Conservation (phyloP, 257 asterid genomes). For the Penstemon eatonii region DNA sequence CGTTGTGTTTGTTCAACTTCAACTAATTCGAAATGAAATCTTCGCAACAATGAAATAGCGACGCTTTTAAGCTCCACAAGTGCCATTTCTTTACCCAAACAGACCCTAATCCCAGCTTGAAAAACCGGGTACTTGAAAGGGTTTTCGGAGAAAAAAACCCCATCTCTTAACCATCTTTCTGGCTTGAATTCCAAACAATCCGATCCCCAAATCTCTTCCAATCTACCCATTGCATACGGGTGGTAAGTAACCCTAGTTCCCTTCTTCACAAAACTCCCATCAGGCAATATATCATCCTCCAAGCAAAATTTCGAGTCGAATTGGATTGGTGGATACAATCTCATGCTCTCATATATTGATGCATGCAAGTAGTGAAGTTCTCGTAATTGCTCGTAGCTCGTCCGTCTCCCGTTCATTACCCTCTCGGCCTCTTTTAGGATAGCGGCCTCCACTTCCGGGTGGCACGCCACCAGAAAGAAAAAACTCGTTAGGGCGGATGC, state of each 20-base stretch:
- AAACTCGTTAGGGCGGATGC: constrained; percentile 52
- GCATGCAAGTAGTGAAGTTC: constrained; percentile 50
- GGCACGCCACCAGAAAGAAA: constrained; percentile 43
- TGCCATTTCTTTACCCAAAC: constrained; percentile 64
- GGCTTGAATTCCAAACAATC: constrained; percentile 57
- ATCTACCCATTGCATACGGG: constrained; percentile 64
- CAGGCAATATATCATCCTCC: constrained; percentile 41
- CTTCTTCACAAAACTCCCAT: constrained; percentile 41
- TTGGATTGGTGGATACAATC: constrained; percentile 55
- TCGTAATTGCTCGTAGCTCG: constrained; percentile 30
- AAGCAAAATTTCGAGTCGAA: constrained; percentile 45
- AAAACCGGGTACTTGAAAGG: constrained; percentile 54
- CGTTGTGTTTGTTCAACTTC: constrained; percentile 11
- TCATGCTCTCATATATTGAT: constrained; percentile 52
- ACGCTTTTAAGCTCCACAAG: constrained; percentile 59
- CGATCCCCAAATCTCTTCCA: constrained; percentile 55
- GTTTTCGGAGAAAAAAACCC: constrained; percentile 37
- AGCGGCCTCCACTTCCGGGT: constrained; percentile 39
- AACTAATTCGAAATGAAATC: constrained; percentile 45
- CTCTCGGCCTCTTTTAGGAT: constrained; percentile 36
- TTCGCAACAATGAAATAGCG: constrained; percentile 46
- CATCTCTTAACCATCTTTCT: constrained; percentile 51
- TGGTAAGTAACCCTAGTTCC: constrained; percentile 58
- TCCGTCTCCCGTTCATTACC: constrained; percentile 15
- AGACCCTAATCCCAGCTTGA: constrained; percentile 59